Evolutionary conservation across 1,284 basidiomycete species (phyloP), one percentile per base, ranked within the genome.

Genomic region (Mycosarcoma maydis): DNA sequence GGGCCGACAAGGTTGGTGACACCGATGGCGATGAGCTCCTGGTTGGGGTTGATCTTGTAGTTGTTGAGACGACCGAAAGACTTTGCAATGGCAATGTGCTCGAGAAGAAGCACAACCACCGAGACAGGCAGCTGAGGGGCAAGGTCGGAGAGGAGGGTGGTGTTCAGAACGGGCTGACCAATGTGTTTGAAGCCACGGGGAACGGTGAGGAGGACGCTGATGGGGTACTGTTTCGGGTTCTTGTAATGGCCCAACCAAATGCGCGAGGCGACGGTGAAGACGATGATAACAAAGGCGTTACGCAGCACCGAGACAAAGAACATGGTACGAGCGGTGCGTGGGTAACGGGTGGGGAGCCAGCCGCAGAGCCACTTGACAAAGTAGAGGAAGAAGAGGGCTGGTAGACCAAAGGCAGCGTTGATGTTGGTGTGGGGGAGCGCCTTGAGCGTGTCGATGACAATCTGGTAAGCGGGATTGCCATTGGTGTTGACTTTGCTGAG

Each of bases 41-140:
- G 95, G 84, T 94, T 94, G 16, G 95, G 94, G 80, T 97, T 90
- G 83, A 98, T 98, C 83, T 93, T 97, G 86, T 98, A 98, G 32
- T 90, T 90, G 83, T 98, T 98, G 67, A 97, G 83, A 60, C 95
- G 89, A 62, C 96, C 95, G 82, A 98, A 98, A 0, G 94, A 92
- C 91, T 82, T 62, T 49, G 91, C 88, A 74, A 98, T 98, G 42
- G 94, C 90, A 68, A 98, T 97, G 84, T 98, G 96, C 83, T 98
- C 95, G 46, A 98, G 87, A 14, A 98, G 86, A 38, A 98, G 86
- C 73, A 98, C 91, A 80, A 98, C 95, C 6, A 93, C 94, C 36
- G 94, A 91, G 13, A 96, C 90, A 3, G 94, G 94, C 4, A 98
- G 84, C 70, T 96, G 86, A 11, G 88, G 84, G 4, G 87, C 91